Evolutionary conservation across 169 alveolate species (phyloP), one percentile per base, ranked within the genome.

Genomic region (Cryptosporidium ubiquitum): DNA sequence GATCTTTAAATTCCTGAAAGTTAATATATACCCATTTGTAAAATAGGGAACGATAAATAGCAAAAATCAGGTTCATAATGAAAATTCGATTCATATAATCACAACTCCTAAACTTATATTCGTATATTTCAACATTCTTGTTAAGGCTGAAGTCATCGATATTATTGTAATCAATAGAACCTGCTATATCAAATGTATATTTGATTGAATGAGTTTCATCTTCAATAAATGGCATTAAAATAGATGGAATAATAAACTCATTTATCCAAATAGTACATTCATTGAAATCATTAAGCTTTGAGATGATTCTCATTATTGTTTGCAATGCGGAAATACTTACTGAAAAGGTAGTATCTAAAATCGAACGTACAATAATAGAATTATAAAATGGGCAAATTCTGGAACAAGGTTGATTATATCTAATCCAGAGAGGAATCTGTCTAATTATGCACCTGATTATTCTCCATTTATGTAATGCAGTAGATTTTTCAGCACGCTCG

Each of bases 341-440:
- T 20, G 89, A 37, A 37, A 61, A 69, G 12, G 89, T 61, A 10
- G 73, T 23, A 42, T 79, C 89, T 61, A 79, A 31, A 61, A 58
- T 79, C 16, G 75, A 58, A 40, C 89, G 75, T 9, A 79, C 44
- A 61, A 79, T 79, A 23, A 79, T 79, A 6, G 74, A 58, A 61
- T 79, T 64, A 44, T 58, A 79, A 57, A 79, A 61, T 37, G 71
- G 74, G 47, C 51, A 40, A 44, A 79, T 39, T 37, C 61, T 44
- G 37, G 10, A 39, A 12, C 52, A 26, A 26, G 47, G 47, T 5
- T 20, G 51, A n/a, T 52, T 40, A 35, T 35, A 73, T 64, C 47
- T 79, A 14, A 66, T 29, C 89, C 89, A 79, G 4, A 60, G 68
- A 61, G 89, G 89, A n/a, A 79, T 37, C 55, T 79, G 89, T 40